Conservation (phyloP, 345 rosid species). For the Turnera subulata region DNA sequence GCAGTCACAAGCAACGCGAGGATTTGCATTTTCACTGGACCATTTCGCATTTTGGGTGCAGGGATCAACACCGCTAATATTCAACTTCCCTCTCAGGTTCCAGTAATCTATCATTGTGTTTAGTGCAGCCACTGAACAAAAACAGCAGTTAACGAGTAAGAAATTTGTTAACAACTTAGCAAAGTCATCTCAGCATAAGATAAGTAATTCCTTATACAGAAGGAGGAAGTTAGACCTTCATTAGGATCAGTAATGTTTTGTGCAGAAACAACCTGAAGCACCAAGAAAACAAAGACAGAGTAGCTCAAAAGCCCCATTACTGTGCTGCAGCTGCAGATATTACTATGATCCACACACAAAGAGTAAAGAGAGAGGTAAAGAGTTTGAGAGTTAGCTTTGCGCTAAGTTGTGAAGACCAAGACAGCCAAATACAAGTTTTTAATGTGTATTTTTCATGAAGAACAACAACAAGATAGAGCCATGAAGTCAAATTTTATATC, state of each 20-base stretch:
- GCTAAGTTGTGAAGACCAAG: too few relatives aligned
- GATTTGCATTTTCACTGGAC: constrained; percentile 36
- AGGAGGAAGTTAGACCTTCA: constrained; percentile 30
- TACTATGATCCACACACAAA: background rate
- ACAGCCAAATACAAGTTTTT: background rate
- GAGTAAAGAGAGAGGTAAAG: background rate
- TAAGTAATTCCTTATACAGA: background rate
- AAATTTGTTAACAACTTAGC: too few relatives aligned
- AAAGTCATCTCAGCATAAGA: background rate
- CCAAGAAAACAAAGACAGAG: constrained; percentile 18
- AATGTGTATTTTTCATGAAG: constrained; percentile 7
- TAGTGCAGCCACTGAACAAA: constrained; percentile 42
- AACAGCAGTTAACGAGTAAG: background rate
- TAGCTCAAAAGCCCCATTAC: constrained; percentile 30
- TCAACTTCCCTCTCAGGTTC: constrained; percentile 40
- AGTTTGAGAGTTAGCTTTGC: too few relatives aligned
- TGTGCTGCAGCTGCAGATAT: constrained; percentile 3
- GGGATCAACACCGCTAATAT: constrained; percentile 37
- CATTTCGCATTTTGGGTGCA: constrained; percentile 39
- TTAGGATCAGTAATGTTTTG: constrained; percentile 37
- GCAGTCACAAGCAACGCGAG: constrained; percentile 47
- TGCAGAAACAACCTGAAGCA: constrained; percentile 37
- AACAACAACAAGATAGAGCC: constrained; percentile 13
- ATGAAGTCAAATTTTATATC: background rate
- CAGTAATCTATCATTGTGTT: constrained; percentile 40